Evolutionary conservation across 768 basidiomycete genomes (phyloP), one percentile per base, ranked within the genome.

Genomic region (Leccinum subgranulosum): DNA sequence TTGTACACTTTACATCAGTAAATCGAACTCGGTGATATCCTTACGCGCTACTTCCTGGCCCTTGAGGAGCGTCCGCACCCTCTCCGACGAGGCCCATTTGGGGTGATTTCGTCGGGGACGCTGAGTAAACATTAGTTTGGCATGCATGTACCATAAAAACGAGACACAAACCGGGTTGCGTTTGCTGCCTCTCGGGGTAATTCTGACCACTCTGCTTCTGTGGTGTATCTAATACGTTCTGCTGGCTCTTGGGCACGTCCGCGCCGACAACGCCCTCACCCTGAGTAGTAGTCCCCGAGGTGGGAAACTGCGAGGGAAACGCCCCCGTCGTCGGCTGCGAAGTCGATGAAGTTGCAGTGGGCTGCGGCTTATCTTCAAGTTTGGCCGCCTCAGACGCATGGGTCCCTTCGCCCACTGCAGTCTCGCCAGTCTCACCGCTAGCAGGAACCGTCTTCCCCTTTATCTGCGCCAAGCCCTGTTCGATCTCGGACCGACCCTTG

Each of bases 401-500:
- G 3, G 53, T 2, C 21, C 49, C 54, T 4, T 55, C 2, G 0
- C 0, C 50, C n/a, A 2, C 49, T 10, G 28, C 49, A 7, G 25
- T 17, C 15, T 28, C 46, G 19, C 49, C 14, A 4, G n/a, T 28
- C 12, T 28, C 49, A 19, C 6, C 8, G 11, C n/a, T 31, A n/a
- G 49, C 29, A 1, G 49, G 11, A n/a, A 17, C 21, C 1, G n/a
- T 31, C 46, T 6, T n/a, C 4, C 71, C 69, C 39, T 56, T 71
- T n/a, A 72, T 47, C 33, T 29, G 69, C 1, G 71, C 73, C 36
- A 79, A 46, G 0, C 80, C 81, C 31, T 71, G 64, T 54, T 78
- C 67, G 11, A 75, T 64, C 59, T 83, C 79, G 29, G 69, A 31
- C 19, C 74, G 70, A 1, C 81, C 81, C 46, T 73, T 65, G 6